Percentiles rank a stretch among this genome's conserved stretches.
These are phyloP conservation scores for Coprinellus micaceus DNA, from an alignment of 768 basidiomycete genomes.

Conservation along the genomic window DNA sequence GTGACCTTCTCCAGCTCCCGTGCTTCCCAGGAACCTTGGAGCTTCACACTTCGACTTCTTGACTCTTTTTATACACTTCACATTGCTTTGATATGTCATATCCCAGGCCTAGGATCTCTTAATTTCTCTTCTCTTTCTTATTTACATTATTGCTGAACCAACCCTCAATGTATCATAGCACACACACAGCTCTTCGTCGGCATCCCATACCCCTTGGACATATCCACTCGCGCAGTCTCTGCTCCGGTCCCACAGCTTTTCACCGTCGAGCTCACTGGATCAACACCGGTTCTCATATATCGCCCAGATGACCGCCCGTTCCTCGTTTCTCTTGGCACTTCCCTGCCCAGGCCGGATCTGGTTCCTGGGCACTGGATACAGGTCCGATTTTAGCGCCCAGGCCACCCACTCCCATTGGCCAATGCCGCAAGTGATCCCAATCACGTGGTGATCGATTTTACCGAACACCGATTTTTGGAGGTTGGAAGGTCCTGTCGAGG, in stretches of 20 bases:
- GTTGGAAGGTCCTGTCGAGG: neutral
- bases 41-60: neutral
- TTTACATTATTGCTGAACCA: too few species aligned
- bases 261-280: neutral
- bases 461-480: neutral
- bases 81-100: too few species aligned
- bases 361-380: too few species aligned
- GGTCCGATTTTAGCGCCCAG: neutral
- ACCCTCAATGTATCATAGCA: neutral
- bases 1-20: too few species aligned
- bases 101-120: too few species aligned
- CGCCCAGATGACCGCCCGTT: neutral
- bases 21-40: too few species aligned
- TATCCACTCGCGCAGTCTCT: too few species aligned
- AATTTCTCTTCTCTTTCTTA: too few species aligned
- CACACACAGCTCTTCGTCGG: neutral
- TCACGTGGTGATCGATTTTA: constrained; percentile 6
- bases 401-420: neutral
- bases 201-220: neutral
- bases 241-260: too few species aligned
- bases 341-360: neutral
- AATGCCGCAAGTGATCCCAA: neutral
- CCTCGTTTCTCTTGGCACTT: neutral
- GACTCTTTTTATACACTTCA: neutral
- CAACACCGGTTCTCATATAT: neutral